Conservation (phyloP, 2,329 filamentous ascomycete genomes). For the Colletotrichum abscissum region DNA sequence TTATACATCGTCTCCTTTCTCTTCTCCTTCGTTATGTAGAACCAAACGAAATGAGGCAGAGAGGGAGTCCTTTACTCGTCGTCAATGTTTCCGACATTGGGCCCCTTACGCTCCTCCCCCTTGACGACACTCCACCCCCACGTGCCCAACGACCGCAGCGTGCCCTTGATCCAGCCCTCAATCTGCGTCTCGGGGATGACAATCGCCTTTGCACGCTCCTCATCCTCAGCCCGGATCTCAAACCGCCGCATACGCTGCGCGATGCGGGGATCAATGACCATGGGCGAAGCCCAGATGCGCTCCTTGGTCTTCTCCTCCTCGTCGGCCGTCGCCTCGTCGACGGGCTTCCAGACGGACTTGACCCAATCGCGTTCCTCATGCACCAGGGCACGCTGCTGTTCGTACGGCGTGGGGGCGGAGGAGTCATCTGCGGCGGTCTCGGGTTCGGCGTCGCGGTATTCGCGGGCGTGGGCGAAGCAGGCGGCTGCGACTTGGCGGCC, state of each 20-base stretch:
- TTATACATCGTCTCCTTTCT: conserved; percentile 13
- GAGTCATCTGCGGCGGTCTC: conserved; percentile 30
- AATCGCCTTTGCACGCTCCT: conserved; percentile 72
- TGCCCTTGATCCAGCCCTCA: conserved; percentile 75
- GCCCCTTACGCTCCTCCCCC: conserved; percentile 50
- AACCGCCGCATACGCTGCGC: conserved; percentile 84
- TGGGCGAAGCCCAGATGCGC: conserved; percentile 78
- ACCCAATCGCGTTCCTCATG: conserved; percentile 86
- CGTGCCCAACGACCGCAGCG: conserved; percentile 62
- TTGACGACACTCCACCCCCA: conserved; percentile 59
- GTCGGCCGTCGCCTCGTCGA: conserved; percentile 51
- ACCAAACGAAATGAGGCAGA: no score
- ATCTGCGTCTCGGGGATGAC: conserved; percentile 75
- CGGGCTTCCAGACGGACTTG: conserved; percentile 77
- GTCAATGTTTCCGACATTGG: conserved; percentile 54
- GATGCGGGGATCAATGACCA: conserved; percentile 83
- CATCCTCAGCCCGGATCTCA: conserved; percentile 75
- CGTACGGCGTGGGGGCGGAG: conserved; percentile 48
- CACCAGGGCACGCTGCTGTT: conserved; percentile 73
- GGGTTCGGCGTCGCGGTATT: conserved; percentile 53
- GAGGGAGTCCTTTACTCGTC: conserved; percentile 29
- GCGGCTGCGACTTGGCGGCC: conserved; percentile 89
- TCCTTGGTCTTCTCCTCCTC: conserved; percentile 63
- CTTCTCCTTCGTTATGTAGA: background rate
- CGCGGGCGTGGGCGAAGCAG: conserved; percentile 73